These are phyloP conservation scores for Malus fusca DNA, from an alignment of 306 rosid species.

Conservation along the genomic window DNA sequence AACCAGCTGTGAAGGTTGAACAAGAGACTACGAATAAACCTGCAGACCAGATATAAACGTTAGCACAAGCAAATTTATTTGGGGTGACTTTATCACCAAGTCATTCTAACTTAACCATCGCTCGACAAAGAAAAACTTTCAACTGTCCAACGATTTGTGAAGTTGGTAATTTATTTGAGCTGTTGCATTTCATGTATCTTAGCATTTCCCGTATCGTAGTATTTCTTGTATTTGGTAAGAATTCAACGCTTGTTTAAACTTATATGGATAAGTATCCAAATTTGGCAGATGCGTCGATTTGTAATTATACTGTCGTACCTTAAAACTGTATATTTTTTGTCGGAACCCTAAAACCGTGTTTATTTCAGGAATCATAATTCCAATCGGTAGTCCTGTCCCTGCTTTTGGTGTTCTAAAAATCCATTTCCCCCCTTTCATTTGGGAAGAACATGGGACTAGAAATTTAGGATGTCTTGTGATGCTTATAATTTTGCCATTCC, in stretches of 20 bases:
- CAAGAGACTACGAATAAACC: constrained; percentile 44
- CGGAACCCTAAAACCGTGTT: neutral
- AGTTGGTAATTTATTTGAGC: constrained; percentile 15
- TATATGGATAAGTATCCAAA: neutral
- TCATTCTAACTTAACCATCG: neutral
- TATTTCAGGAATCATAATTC: neutral
- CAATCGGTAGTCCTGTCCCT: neutral
- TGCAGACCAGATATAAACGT: constrained; percentile 35
- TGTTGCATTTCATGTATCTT: neutral
- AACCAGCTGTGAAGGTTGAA: constrained; percentile 52
- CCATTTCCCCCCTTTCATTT: no score
- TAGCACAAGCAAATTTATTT: neutral
- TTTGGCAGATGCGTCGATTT: neutral
- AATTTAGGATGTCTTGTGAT: no score
- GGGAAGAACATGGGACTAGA: no score
- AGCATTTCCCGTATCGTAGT: neutral
- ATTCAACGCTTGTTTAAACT: neutral
- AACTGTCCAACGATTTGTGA: constrained; percentile 5
- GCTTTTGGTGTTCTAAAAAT: no score
- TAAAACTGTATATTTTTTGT: neutral
- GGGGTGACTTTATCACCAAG: neutral
- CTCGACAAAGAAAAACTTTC: no score
- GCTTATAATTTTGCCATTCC: no score
- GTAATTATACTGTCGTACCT: neutral
- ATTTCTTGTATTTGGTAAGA: neutral